Conservation (phyloP, 2,329 filamentous ascomycete genomes). For the Penicillium capsulatum region DNA sequence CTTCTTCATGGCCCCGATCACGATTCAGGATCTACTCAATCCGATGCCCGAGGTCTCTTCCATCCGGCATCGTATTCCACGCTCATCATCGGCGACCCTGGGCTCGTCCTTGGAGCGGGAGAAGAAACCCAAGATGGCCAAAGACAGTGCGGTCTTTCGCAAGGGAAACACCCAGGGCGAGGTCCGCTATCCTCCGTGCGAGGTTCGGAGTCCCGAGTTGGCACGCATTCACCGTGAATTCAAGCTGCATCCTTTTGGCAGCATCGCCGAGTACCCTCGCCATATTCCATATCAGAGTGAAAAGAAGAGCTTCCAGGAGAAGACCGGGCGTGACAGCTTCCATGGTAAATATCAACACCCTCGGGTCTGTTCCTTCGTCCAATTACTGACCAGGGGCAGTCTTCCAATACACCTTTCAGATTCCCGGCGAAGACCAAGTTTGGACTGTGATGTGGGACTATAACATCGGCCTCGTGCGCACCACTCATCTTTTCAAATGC, state of each 20-base stretch:
- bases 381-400: constrained; percentile 19
- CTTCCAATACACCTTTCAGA: constrained; percentile 69
- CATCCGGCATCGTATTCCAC: not conserved
- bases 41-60: not conserved
- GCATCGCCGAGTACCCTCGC: constrained; percentile 58
- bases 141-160: constrained; percentile 60
- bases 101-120: constrained; percentile 16
- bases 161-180: constrained; percentile 61
- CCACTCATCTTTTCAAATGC: constrained; percentile 92
- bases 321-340: constrained; percentile 82
- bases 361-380: too few species aligned
- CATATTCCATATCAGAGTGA: constrained; percentile 94
- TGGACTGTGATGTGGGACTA: constrained; percentile 96
- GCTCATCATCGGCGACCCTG: not conserved
- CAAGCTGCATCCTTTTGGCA: constrained; percentile 60
- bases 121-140: constrained; percentile 57
- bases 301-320: constrained; percentile 82
- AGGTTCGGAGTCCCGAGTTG: constrained; percentile 58
- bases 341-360: constrained; percentile 67
- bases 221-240: constrained; percentile 59
- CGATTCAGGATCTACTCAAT: not conserved
- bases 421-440: constrained; percentile 61
- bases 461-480: constrained; percentile 85
- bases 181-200: constrained; percentile 70
- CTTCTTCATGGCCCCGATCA: not conserved